Evolutionary conservation across 2,329 filamentous ascomycete genomes (phyloP).

Genomic region (Mycosphaerelloides madeirae): DNA sequence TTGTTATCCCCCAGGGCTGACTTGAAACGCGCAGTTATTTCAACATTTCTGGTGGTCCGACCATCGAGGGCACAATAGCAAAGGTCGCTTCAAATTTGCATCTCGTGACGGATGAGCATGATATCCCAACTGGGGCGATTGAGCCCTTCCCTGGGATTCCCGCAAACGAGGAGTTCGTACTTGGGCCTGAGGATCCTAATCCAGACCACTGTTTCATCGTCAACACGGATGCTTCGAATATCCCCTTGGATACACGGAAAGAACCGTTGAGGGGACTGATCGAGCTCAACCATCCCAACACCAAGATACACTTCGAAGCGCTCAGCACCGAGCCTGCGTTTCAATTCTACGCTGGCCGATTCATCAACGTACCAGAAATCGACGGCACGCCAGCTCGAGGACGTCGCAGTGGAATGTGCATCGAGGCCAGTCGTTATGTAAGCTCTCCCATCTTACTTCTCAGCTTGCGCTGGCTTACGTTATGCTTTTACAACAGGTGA

Average conservation of each 20-base stretch:
- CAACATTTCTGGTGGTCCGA: slow-evolving; percentile 58
- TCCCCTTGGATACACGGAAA: slow-evolving; percentile 49
- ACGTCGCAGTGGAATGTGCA: slow-evolving; percentile 74
- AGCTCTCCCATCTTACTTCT: too few relatives aligned
- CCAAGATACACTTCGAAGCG: slow-evolving; percentile 77
- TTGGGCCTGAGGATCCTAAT: slow-evolving; percentile 66
- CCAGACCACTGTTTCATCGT: slow-evolving; percentile 91
- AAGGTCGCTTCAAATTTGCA: slow-evolving; percentile 58
- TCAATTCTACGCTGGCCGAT: slow-evolving; percentile 92
- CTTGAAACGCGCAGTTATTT: slow-evolving; percentile 52
- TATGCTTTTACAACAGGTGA: slow-evolving; percentile 51
- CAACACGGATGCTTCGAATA: slow-evolving; percentile 54
- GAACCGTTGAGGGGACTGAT: slow-evolving; percentile 63
- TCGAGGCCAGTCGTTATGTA: slow-evolving; percentile 78
- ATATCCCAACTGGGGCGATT: slow-evolving; percentile 69
- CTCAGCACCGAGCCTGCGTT: slow-evolving; percentile 90
- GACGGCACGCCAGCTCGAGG: slow-evolving; percentile 58
- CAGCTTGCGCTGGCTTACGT: too few relatives aligned
- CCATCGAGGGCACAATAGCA: slow-evolving; percentile 59
- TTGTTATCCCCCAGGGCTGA: slow-evolving; percentile 10
- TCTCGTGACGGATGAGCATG: slow-evolving; percentile 66
- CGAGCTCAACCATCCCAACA: slow-evolving; percentile 66
- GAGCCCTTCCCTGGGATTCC: slow-evolving; percentile 61
- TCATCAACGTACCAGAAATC: slow-evolving; percentile 67
- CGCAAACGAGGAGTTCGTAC: slow-evolving; percentile 63